A percentile compares a stretch with the other conserved stretches of the same genome.
Evolutionary conservation across 2,329 filamentous ascomycete genomes (phyloP).

Genomic region (Fusarium chaquense): DNA sequence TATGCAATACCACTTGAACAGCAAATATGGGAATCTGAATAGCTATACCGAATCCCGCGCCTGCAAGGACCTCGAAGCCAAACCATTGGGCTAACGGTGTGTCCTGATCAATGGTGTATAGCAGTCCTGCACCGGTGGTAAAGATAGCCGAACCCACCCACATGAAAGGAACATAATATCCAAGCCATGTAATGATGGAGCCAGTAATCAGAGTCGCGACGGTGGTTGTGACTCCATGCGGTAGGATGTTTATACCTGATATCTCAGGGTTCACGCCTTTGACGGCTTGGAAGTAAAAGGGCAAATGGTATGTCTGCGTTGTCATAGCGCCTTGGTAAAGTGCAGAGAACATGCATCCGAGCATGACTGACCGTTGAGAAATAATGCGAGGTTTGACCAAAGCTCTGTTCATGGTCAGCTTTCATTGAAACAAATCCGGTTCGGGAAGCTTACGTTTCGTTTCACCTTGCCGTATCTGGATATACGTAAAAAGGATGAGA

Average conservation of each 20-base stretch:
- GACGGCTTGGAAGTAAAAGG: slow-evolving; percentile 46
- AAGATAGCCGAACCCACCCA: slow-evolving; percentile 37
- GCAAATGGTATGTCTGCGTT: slow-evolving; percentile 35
- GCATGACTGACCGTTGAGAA: slow-evolving; percentile 27
- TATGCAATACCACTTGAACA: slow-evolving; percentile 56
- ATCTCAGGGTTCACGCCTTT: slow-evolving; percentile 23
- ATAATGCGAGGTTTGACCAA: slow-evolving; percentile 35
- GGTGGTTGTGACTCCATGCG: slow-evolving; percentile 32
- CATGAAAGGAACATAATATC: slow-evolving; percentile 42
- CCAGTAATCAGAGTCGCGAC: slow-evolving; percentile 32
- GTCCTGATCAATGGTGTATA: slow-evolving; percentile 44
- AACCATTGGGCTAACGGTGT: slow-evolving; percentile 56
- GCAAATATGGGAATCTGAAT: slow-evolving; percentile 59
- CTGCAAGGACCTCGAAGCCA: slow-evolving; percentile 58
- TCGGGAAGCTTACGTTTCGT: slow-evolving; percentile 23
- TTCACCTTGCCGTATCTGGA: slow-evolving; percentile 34
- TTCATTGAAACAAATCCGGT: neutral
- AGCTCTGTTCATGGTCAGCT: slow-evolving; percentile 4
- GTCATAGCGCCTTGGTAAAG: slow-evolving; percentile 42
- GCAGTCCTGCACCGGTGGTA: slow-evolving; percentile 26
- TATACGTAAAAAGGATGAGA: slow-evolving; percentile 21
- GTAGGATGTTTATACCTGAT: slow-evolving; percentile 38
- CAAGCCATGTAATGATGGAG: slow-evolving; percentile 20
- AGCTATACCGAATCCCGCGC: slow-evolving; percentile 57
- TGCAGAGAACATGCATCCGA: slow-evolving; percentile 35